Evolutionary conservation across 768 basidiomycete species (phyloP), one percentile per base, ranked within the genome.

Genomic region (Serendipita sp.): DNA sequence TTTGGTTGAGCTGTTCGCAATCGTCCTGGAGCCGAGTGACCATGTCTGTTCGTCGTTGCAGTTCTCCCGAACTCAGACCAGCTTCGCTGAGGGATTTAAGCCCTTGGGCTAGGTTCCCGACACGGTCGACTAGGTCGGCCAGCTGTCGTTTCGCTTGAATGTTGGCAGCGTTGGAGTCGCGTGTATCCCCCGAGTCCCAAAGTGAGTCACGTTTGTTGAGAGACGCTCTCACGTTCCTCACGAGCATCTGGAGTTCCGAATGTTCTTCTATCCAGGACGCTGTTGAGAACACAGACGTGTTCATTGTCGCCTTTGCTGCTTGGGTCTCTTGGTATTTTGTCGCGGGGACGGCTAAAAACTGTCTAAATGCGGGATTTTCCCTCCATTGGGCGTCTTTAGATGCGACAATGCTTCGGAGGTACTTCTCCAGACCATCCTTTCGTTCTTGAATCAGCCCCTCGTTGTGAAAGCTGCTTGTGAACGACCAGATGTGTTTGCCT

Each of bases 241-340:
- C 78, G 36, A 84, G 80, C 13, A 83, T 76, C 71, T 91, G 88
- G 6, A 95, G 74, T 63, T 86, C 84, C 63, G 81, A 74, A 69
- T 93, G 89, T 73, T 96, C 95, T 66, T 93, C 88, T 15, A 96
- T 80, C 94, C 95, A 97, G 46, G 84, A 82, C 6, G 89, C 76
- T 0, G 82, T 78, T 0, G 89, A 87, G 74, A 90, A 90, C 34
- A 72, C 70, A 16, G 69, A 55, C 62, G 72, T 65, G 66, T 67
- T 64, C 11, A 29, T 18, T 31, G 64, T 33, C 50, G 44, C n/a
- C 44, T 44, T 55, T 44, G 36, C 27, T 67, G 66, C 58, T 5
- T 50, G 43, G 63, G 66, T 37, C 37, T 72, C 77, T 64, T 82
- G 80, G 68, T 78, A 78, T 65, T 73, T 74, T 66, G 85, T 84